These are phyloP conservation scores for Tetrahymena thermophila DNA, from an alignment of 73 alveolate genomes.

Conservation along the genomic window DNA sequence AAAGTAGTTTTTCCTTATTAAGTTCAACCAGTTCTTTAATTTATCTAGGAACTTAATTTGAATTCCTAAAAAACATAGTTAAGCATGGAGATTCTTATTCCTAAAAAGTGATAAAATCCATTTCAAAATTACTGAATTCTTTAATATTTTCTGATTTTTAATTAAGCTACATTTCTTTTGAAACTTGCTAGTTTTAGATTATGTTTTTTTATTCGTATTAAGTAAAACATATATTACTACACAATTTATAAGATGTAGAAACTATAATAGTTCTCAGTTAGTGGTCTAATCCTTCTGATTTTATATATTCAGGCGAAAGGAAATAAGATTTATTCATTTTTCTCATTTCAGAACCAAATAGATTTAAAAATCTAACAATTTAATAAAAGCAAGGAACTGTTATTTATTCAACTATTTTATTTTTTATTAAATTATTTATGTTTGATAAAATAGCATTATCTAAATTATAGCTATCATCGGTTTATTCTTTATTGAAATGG, in stretches of 20 bases:
- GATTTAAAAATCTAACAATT: not conserved
- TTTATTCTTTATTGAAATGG: not conserved
- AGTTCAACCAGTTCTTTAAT: not conserved
- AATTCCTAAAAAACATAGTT: not conserved
- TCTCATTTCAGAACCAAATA: not conserved
- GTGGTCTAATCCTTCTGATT: not conserved
- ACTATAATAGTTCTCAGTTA: not conserved
- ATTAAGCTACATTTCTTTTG: not conserved
- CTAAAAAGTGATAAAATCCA: not conserved
- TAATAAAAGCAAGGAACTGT: not conserved
- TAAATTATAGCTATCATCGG: not conserved
- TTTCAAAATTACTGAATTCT: not conserved
- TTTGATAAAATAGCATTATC: not conserved
- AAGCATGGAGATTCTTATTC: not conserved
- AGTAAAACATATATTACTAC: not conserved
- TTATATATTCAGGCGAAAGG: not conserved
- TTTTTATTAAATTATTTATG: not conserved
- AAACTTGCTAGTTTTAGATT: not conserved
- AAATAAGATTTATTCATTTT: not conserved
- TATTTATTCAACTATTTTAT: not conserved
- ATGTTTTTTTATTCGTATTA: not conserved
- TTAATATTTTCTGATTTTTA: not conserved
- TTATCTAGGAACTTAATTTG: not conserved
- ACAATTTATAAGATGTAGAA: not conserved
- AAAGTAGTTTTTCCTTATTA: not conserved